These are phyloP conservation scores for Peronospora farinosa DNA, from an alignment of 352 stramenopile genomes.

Conservation along the genomic window DNA sequence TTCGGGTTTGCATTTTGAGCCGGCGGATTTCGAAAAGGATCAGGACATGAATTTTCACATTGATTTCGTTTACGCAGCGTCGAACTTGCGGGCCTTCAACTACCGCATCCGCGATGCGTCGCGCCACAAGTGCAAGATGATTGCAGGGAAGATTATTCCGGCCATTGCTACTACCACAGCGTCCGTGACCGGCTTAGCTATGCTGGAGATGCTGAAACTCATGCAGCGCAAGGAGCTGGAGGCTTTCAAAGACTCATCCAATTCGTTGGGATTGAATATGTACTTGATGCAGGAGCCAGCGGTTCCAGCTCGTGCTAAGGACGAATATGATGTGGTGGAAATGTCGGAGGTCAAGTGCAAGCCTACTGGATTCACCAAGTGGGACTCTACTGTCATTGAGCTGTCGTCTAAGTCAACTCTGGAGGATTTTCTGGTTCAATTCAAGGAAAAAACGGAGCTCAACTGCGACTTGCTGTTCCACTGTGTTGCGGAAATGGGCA, in stretches of 20 bases:
- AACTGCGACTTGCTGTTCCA: slow-evolving; percentile 84
- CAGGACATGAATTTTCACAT: slow-evolving; percentile 94
- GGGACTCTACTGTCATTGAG: slow-evolving; percentile 83
- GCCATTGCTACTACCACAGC: slow-evolving; percentile 99
- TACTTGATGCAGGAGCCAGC: slow-evolving; percentile 89
- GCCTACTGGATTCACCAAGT: slow-evolving; percentile 87
- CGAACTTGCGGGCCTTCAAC: slow-evolving; percentile 93
- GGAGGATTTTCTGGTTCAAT: slow-evolving; percentile 56
- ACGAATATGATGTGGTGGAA: slow-evolving; percentile 88
- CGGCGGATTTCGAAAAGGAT: slow-evolving; percentile 97
- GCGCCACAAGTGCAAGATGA: slow-evolving; percentile 94
- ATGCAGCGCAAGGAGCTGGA: slow-evolving; percentile 85
- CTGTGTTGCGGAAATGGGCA: slow-evolving; percentile 63
- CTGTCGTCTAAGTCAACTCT: slow-evolving; percentile 60
- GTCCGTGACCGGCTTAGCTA: slow-evolving; percentile 96
- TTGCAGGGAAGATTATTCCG: slow-evolving; percentile 99
- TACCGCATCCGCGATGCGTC: slow-evolving; percentile 80
- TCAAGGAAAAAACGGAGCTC: slow-evolving; percentile 65
- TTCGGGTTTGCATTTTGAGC: slow-evolving; percentile 54
- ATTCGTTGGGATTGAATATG: slow-evolving; percentile 89
- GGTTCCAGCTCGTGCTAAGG: slow-evolving; percentile 77
- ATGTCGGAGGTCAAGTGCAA: slow-evolving; percentile 87
- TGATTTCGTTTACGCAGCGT: slow-evolving; percentile 95
- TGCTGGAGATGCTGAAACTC: slow-evolving; percentile 87
- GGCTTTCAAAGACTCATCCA: slow-evolving; percentile 89